Conservation (phyloP, 2,329 filamentous ascomycete species). For the Botrytis fabae region DNA sequence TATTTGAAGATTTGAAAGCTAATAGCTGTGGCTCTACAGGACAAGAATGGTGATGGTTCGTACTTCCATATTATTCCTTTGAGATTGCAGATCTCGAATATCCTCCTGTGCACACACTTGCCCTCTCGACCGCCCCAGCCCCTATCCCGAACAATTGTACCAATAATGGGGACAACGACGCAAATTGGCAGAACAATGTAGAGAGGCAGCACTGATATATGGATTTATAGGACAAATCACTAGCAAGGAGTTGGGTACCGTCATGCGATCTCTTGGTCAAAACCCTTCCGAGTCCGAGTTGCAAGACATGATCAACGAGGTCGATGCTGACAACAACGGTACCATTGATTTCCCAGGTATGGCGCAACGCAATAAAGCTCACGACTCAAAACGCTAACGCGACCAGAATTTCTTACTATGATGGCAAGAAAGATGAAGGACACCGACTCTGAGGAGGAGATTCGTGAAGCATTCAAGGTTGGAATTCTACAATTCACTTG, state of each 20-base stretch:
- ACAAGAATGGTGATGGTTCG: conserved; percentile 91
- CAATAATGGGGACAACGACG: neutral
- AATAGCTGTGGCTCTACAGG: conserved; percentile 51
- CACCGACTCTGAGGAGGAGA: conserved; percentile 88
- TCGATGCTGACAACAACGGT: conserved; percentile 89
- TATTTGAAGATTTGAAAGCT: conserved; percentile 32
- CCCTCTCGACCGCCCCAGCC: neutral
- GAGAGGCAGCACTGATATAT: conserved; percentile 4
- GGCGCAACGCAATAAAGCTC: conserved; percentile 34
- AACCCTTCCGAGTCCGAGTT: conserved; percentile 88
- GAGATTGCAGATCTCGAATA: neutral
- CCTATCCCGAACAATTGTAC: conserved; percentile 1
- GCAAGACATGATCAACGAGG: conserved; percentile 94
- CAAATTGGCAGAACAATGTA: neutral
- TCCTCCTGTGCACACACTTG: neutral
- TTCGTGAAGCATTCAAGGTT: conserved; percentile 85
- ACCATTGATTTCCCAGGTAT: conserved; percentile 89
- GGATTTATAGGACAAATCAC: conserved; percentile 74
- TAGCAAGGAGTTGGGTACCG: conserved; percentile 85
- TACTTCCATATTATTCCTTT: conserved; percentile 38
- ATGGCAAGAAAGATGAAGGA: conserved; percentile 96
- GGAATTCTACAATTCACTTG: conserved; percentile 22
- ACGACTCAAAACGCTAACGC: conserved; percentile 36
- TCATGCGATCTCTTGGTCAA: conserved; percentile 87
- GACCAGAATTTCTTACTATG: conserved; percentile 85